These are phyloP conservation scores for Uromyces viciae-fabae DNA, from an alignment of 1,284 basidiomycete species.

Conservation along the genomic window DNA sequence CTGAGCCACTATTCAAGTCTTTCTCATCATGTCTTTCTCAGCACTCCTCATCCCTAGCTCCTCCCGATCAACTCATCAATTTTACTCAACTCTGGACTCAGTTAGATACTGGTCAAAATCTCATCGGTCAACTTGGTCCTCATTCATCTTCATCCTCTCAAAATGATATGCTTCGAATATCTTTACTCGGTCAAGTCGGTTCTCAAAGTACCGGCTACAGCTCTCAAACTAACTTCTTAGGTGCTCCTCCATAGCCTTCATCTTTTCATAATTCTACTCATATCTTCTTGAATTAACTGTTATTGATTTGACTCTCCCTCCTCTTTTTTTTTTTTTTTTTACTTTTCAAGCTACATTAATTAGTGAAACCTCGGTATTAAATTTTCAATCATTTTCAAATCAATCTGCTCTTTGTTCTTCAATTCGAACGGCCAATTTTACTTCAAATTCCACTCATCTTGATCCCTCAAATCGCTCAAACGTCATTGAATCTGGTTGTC, in stretches of 20 bases:
- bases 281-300: too few relatives aligned
- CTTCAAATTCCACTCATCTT: background rate
- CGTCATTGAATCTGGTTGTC: constrained; percentile 28
- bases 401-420: constrained; percentile 36
- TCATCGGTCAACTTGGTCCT: background rate
- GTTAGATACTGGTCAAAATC: background rate
- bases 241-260: too few relatives aligned
- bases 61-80: constrained; percentile 23
- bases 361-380: constrained; percentile 12
- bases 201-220: constrained; percentile 18
- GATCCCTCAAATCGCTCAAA: background rate
- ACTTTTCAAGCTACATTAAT: constrained; percentile 25
- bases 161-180: background rate
- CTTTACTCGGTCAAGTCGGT: background rate
- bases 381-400: constrained; percentile 34
- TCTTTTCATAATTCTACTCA: too few relatives aligned
- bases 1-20: background rate
- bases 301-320: background rate
- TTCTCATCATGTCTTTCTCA: constrained; percentile 25
- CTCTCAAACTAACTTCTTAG: constrained; percentile 38
- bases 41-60: background rate
- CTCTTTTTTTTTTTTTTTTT: background rate
- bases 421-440: constrained; percentile 20
- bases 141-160: background rate
- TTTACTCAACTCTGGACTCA: constrained; percentile 18